Conservation (phyloP, 2,329 filamentous ascomycete genomes). For the Cordyceps farinosa region DNA sequence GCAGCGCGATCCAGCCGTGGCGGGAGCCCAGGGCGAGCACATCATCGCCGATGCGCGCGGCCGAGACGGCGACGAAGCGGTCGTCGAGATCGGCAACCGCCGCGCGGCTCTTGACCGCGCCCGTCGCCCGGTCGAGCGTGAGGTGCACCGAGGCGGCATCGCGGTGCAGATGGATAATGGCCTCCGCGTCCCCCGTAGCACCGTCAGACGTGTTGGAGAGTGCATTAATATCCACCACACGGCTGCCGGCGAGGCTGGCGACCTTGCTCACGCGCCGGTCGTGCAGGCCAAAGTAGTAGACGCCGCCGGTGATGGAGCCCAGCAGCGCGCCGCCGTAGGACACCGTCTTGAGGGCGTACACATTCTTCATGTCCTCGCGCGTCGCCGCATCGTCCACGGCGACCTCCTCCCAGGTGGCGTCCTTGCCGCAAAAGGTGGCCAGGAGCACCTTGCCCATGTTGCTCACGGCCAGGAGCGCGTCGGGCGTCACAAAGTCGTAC, state of each 20-base stretch:
- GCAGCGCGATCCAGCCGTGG: constrained; percentile 44
- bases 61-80: constrained; percentile 49
- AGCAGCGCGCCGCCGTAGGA: constrained; percentile 40
- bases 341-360: constrained; percentile 45
- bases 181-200: constrained; percentile 23
- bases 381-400: constrained; percentile 30
- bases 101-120: constrained; percentile 27
- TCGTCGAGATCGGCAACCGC: constrained; percentile 40
- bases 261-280: constrained; percentile 32
- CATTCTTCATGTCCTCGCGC: constrained; percentile 39
- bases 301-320: constrained; percentile 45
- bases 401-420: constrained; percentile 43
- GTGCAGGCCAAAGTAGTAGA: constrained; percentile 43
- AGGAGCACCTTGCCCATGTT: constrained; percentile 58
- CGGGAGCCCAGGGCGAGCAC: constrained; percentile 54
- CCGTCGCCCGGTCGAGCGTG: constrained; percentile 34
- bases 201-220: constrained; percentile 26
- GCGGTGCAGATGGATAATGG: constrained; percentile 47
- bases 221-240: constrained; percentile 49
- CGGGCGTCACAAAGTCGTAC: constrained; percentile 59
- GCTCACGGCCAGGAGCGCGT: constrained; percentile 53
- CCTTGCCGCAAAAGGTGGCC: constrained; percentile 32
- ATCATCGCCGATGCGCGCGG: constrained; percentile 35
- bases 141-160: constrained; percentile 42
- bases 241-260: constrained; percentile 41